A percentile compares a stretch with the other conserved stretches of the same genome.
Evolutionary conservation across 2,329 filamentous ascomycete genomes (phyloP).

Genomic region (Diaporthe nobilis): DNA sequence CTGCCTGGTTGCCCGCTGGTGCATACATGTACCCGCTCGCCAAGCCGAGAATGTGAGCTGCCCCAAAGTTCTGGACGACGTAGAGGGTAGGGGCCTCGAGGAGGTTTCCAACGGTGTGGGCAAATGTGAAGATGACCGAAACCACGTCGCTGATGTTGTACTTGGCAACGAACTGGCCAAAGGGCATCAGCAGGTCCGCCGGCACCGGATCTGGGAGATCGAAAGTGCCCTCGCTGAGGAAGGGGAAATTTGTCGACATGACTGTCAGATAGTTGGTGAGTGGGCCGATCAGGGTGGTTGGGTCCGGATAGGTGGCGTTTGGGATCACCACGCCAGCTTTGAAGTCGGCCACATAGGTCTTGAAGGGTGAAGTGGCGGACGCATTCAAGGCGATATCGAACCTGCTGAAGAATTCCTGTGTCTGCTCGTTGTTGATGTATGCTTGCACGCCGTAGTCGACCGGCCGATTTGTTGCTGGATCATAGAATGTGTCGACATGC

Average conservation of each 20-base stretch:
- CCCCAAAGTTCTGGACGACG: constrained; percentile 12
- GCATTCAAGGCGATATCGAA: neutral
- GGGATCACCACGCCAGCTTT: constrained; percentile 49
- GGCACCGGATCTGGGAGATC: constrained; percentile 42
- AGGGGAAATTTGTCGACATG: constrained; percentile 52
- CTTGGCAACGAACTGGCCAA: constrained; percentile 61
- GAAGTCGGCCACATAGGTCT: constrained; percentile 52
- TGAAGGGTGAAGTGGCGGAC: constrained; percentile 42
- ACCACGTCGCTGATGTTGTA: constrained; percentile 48
- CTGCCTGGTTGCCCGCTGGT: constrained; percentile 14
- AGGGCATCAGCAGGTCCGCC: constrained; percentile 60
- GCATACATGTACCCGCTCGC: constrained; percentile 12
- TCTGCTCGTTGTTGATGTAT: constrained; percentile 52
- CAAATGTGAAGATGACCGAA: constrained; percentile 17
- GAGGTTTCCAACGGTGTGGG: neutral
- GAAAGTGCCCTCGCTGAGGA: constrained; percentile 53
- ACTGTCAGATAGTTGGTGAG: constrained; percentile 49
- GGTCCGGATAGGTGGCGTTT: constrained; percentile 35
- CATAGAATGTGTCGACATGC: constrained; percentile 61
- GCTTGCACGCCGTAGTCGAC: constrained; percentile 54
- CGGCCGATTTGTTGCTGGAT: constrained; percentile 50
- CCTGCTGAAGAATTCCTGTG: constrained; percentile 45
- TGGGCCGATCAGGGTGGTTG: constrained; percentile 44
- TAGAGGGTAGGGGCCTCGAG: constrained; percentile 9
- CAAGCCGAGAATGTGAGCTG: constrained; percentile 18